Conservation (phyloP, 2,329 filamentous ascomycete species). For the Hypoxylon sp. region DNA sequence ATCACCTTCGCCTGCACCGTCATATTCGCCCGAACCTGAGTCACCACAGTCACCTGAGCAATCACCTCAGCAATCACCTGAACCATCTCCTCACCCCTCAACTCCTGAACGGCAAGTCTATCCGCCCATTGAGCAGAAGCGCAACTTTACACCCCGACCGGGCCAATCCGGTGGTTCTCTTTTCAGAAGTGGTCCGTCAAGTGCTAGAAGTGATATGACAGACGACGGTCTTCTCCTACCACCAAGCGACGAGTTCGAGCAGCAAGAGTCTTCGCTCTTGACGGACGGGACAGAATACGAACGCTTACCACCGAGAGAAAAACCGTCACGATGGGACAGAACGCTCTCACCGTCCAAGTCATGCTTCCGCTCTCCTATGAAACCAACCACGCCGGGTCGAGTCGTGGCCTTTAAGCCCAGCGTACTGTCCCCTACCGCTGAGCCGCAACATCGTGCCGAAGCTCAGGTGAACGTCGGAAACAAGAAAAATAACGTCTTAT, state of each 20-base stretch:
- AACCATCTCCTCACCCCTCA: conserved; percentile 40
- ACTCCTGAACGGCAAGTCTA: conserved; percentile 54
- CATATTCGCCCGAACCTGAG: conserved; percentile 14
- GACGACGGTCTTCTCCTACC: conserved; percentile 35
- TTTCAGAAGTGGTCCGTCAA: conserved; percentile 55
- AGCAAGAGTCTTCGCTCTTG: conserved; percentile 52
- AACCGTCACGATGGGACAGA: conserved; percentile 64
- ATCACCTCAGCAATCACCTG: conserved; percentile 2
- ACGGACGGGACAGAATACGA: conserved; percentile 58
- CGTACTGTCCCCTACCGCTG: conserved; percentile 61
- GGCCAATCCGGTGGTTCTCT: conserved; percentile 54
- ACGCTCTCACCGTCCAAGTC: conserved; percentile 70
- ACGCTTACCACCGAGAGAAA: conserved; percentile 56
- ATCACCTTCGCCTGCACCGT: conserved; percentile 33
- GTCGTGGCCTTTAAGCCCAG: conserved; percentile 70
- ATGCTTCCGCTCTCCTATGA: conserved; percentile 68
- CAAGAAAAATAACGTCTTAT: conserved; percentile 18
- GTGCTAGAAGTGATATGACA: conserved; percentile 28
- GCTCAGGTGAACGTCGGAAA: conserved; percentile 34
- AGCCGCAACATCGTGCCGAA: conserved; percentile 53
- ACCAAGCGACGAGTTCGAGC: conserved; percentile 45
- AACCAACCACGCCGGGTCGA: conserved; percentile 69
- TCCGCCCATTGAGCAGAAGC: conserved; percentile 61
- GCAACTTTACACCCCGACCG: conserved; percentile 62
- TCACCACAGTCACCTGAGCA: conserved; percentile 3